Base-by-base conservation (phyloP, 2,329 filamentous ascomycete genomes). In the Diaporthe batatas region DNA sequence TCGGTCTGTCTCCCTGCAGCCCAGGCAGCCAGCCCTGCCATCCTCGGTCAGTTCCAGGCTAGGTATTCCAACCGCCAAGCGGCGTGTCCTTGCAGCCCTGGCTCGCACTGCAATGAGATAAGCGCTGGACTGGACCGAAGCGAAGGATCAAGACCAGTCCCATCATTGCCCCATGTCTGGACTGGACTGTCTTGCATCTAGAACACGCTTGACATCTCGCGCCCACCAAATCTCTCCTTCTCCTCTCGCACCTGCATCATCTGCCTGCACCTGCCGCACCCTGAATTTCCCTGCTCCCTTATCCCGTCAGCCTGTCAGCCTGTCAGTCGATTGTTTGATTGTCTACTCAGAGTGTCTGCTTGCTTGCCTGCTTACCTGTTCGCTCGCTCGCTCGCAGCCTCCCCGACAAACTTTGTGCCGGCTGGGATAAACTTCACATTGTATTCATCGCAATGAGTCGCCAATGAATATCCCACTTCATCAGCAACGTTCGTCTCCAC, bases 391-490 rank as follows among this genome's bases (percentile, higher is more conserved):
- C 59, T 29, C 16, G 36, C 57, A 62, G 42, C 44, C 62, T 8
- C 36, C 7, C n/a, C n/a, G 62, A 39, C 47, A 67, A 21, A n/a
- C 47, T 12, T 44, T 53, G 14, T 34, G 14, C 62, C 39, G 32
- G 23, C 32, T 67, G n/a, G 47, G 53, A 67, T 21, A 34, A 25
- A 10, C 62, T 29, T 23, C 11, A 36, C 23, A n/a, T 25, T 34
- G n/a, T n/a, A 18, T 36, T 34, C 44, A 36, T n/a, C 59, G 36
- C 62, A 51, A 67, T 67, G 62, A 53, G 53, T 67, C 62, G 44
- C 62, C 62, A 67, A 67, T 67, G 62, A 67, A 67, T 67, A 67
- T 67, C 62, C 62, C 47, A 67, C 62, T 67, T 53, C 62, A 67
- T 21, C 62, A 67, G 47, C 47, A 51, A 49, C 62, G 47, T 53